Base-by-base conservation (phyloP, 805 yeast species). In the Hanseniaspora occidentalis region DNA sequence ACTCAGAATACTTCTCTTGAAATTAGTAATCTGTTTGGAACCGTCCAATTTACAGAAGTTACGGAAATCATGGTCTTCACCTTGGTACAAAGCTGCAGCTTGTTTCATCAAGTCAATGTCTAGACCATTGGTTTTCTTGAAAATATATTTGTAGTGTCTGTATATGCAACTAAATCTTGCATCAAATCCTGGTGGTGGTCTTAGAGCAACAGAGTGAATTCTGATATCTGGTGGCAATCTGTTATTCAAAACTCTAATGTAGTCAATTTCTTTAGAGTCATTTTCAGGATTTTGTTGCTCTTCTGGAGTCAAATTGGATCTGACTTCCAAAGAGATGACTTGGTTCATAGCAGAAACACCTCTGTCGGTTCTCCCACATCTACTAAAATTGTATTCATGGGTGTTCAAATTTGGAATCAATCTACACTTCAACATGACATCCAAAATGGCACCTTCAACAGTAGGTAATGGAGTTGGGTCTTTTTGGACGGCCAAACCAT, bases 301-400 rank as follows among this genome's bases (percentile, higher is more conserved):
- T 35, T 79, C 88, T 1, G 51, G 49, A 0, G 74, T 53, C 31
- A 92, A 60, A 18, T 66, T 65, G 0, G 96, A 84, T 48, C 98
- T 68, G 21, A 89, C 78, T 13, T 66, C 61, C 29, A 92, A 61
- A 1, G 95, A 79, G 4, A 92, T 79, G 2, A 92, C 97, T 59
- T 92, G 98, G 47, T 84, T 83, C 79, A 92, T 74, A 0, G 98
- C 98, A 63, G 95, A 84, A 11, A 89, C 97, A n/a, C 96, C 97
- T 48, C 75, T 76, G 53, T 89, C 97, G 0, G 97, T 89, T 52
- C 97, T 69, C 0, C 97, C 97, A 62, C 97, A 92, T 46, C 96
- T 66, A 48, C 94, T 81, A 57, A 88, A 86, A 11, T 72, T 69
- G 53, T 79, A 83, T 1, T 74, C 77, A 6, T 63, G 63, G 0